A percentile compares a stretch with the other conserved stretches of the same genome.
Evolutionary conservation across 106 monocot genomes (phyloP).

Genomic region (Gastrodia elata): DNA sequence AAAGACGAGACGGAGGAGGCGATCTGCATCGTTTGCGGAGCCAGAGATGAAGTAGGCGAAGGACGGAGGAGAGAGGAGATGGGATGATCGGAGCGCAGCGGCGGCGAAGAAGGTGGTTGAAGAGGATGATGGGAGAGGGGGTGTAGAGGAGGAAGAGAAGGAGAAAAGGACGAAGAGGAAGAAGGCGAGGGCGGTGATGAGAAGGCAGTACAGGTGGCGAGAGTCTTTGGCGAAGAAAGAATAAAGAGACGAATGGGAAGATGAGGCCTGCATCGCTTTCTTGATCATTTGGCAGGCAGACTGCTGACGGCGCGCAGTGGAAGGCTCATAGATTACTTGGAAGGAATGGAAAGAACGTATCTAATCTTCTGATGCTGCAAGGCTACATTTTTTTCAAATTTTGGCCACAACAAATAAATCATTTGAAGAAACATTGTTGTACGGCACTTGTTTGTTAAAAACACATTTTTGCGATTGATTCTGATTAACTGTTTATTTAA

Average conservation of each 20-base stretch:
- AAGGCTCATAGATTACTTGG: too few relatives aligned
- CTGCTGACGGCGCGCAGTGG: too few relatives aligned
- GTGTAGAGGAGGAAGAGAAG: not conserved
- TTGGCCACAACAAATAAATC: too few relatives aligned
- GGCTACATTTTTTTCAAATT: too few relatives aligned
- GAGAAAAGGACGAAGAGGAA: not conserved
- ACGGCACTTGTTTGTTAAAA: too few relatives aligned
- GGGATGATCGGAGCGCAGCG: constrained; percentile 2
- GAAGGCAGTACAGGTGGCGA: constrained; percentile 10
- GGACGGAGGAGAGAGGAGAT: constrained; percentile 36
- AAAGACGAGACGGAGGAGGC: constrained; percentile 57
- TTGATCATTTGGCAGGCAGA: not conserved
- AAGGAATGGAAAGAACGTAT: too few relatives aligned
- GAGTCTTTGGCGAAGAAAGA: constrained; percentile 3
- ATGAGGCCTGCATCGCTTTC: constrained; percentile 3
- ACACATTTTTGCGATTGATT: too few relatives aligned
- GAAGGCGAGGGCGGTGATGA: not conserved
- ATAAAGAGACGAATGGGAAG: not conserved
- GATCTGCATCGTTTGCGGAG: constrained; percentile 30
- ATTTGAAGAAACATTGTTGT: too few relatives aligned
- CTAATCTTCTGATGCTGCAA: too few relatives aligned
- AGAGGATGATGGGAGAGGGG: not conserved
- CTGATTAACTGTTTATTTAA: too few relatives aligned
- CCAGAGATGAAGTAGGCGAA: constrained; percentile 54
- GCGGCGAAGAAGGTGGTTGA: not conserved